Percentiles rank a stretch among this genome's conserved stretches.
Evolutionary conservation across 2,329 filamentous ascomycete species (phyloP).

Genomic region (Claviceps fusiformis): DNA sequence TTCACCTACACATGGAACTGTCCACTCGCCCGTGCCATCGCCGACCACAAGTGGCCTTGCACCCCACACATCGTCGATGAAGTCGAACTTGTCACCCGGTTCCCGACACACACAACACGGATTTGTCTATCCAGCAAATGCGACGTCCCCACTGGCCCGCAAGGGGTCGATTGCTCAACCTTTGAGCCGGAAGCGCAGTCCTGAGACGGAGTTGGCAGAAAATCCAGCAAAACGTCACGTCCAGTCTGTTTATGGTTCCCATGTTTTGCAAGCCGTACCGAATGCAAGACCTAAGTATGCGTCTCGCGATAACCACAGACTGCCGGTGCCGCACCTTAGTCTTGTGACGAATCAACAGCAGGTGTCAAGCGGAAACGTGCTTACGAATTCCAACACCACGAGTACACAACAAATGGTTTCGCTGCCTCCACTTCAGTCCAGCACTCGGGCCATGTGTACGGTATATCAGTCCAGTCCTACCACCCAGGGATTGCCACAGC

Average conservation of each 20-base stretch:
- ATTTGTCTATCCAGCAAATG: constrained; percentile 24
- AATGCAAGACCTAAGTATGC: constrained; percentile 11
- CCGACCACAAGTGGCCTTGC: constrained; percentile 27
- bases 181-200: constrained; percentile 34
- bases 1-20: constrained; percentile 25
- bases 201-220: constrained; percentile 36
- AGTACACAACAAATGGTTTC: constrained; percentile 28
- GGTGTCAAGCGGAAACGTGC: constrained; percentile 23
- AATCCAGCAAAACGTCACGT: constrained; percentile 40
- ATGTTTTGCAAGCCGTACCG: constrained; percentile 6
- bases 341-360: constrained; percentile 38
- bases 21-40: constrained; percentile 34
- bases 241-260: constrained; percentile 11
- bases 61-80: constrained; percentile 20
- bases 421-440: constrained; percentile 46
- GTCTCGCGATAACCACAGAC: constrained; percentile 24
- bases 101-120: constrained; percentile 24
- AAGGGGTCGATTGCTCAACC: constrained; percentile 30
- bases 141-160: constrained; percentile 33
- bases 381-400: constrained; percentile 26
- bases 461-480: constrained; percentile 50
- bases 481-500: constrained; percentile 19
- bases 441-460: constrained; percentile 60
- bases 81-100: constrained; percentile 27
- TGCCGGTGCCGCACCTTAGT: constrained; percentile 60